A percentile compares a stretch with the other conserved stretches of the same genome.
Conservation (phyloP, 441 rosid species). For the Iberis amara region DNA sequence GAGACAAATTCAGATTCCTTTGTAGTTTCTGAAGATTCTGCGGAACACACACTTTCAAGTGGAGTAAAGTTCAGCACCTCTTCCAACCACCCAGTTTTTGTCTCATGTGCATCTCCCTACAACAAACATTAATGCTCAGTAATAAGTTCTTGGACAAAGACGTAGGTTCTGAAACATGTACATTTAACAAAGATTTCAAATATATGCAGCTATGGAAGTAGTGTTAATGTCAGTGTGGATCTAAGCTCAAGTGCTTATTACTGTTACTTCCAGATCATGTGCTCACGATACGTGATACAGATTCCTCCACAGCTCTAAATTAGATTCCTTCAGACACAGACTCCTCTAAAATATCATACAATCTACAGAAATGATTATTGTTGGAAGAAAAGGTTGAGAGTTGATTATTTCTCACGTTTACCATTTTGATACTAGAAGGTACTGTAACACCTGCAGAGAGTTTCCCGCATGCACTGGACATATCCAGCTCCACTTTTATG, state of each 20-base stretch:
- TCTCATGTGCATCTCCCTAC: conserved; percentile 41
- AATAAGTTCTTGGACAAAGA: not conserved
- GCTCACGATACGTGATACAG: conserved; percentile 15
- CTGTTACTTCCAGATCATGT: not conserved
- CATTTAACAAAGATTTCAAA: no score
- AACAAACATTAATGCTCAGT: conserved; percentile 9
- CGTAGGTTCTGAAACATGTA: not conserved
- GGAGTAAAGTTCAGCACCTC: conserved; percentile 41
- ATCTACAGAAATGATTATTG: not conserved
- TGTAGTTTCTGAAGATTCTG: conserved; percentile 34
- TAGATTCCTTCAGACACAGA: conserved; percentile 11
- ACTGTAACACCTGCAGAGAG: conserved; percentile 45
- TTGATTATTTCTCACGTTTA: conserved; percentile 30
- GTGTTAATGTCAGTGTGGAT: no score
- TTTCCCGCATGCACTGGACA: conserved; percentile 39
- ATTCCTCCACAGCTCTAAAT: conserved; percentile 6
- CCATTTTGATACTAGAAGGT: conserved; percentile 30
- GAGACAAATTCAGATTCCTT: conserved; percentile 36
- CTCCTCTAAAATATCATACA: conserved; percentile 9
- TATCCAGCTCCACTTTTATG: conserved; percentile 45
- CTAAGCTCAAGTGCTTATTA: no score
- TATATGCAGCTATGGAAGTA: no score
- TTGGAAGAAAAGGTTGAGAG: not conserved
- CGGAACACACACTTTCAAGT: conserved; percentile 29
- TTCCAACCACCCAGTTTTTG: conserved; percentile 35